Evolutionary conservation across 2,329 filamentous ascomycete genomes (phyloP), one percentile per base, ranked within the genome.

Genomic region (Myriosclerotinia duriaeana): DNA sequence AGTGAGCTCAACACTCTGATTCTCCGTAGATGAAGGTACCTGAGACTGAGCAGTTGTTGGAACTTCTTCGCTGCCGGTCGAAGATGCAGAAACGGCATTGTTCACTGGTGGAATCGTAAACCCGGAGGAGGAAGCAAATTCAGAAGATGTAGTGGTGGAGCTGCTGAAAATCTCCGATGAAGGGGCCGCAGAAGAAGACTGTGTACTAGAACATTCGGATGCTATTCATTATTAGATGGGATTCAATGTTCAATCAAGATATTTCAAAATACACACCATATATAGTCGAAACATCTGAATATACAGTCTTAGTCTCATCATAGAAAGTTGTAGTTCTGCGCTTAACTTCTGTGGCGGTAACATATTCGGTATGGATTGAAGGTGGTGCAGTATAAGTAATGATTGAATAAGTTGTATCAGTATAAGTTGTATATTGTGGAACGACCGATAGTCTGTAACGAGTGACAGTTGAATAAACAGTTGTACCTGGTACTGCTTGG

Each of bases 371-470:
- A 9, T 65, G 64, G 22, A 52, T 40, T 7, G 46, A 50, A 17
- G 40, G 54, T 20, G 54, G 64, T 44, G 42, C 40, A 36, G 34
- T 60, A 44, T 54, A 60, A 7, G 54, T 60, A 61, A 42, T 9
- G 9, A 60, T 44, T 8, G 36, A 52, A 50, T 14, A 60, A 34
- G 36, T 40, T 5, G 46, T 42, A 12, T 60, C 11, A 52, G 64
- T 65, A 5, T 38, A 42, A 44, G 64, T 65, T n/a, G 64, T 60
- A 20, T 42, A 52, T 52, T 65, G n/a, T 17, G 64, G 54, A 44
- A 65, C 64, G 26, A 53, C 46, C 1, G 64, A 52, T n/a, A 65
- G 44, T 53, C 55, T 60, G 22, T 60, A 65, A 61, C 64, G 64
- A 40, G n/a, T 52, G 54, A 65, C 22, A n/a, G 36, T 60, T 65